Conservation (phyloP, 768 basidiomycete genomes). For the Pisolithus microcarpus region DNA sequence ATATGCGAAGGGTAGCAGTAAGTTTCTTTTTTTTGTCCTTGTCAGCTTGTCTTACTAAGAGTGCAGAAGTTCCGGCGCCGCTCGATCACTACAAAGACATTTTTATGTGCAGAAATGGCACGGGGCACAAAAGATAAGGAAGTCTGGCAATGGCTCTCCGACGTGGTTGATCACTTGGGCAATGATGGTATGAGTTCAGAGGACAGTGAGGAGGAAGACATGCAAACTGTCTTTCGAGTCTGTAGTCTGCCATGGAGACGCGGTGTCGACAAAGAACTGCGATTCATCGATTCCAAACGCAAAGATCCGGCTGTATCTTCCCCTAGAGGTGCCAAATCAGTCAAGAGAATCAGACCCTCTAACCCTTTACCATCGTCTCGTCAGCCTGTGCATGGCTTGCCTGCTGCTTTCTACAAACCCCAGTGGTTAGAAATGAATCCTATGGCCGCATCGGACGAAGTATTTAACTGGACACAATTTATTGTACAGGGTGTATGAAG, state of each 20-base stretch:
- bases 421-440: too few relatives aligned
- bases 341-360: neutral
- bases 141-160: neutral
- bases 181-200: conserved; percentile 6
- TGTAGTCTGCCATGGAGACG: neutral
- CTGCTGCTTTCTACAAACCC: neutral
- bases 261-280: conserved; percentile 3
- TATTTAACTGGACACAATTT: too few relatives aligned
- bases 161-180: neutral
- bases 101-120: neutral
- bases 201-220: conserved; percentile 4
- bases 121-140: neutral
- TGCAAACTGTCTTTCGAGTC: neutral
- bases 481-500: too few relatives aligned
- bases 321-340: conserved; percentile 1
- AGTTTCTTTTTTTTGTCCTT: neutral
- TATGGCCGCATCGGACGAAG: too few relatives aligned
- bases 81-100: neutral
- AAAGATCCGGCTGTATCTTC: neutral
- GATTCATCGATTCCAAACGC: conserved; percentile 1
- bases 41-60: neutral
- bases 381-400: neutral
- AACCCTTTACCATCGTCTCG: neutral
- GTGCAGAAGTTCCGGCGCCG: neutral
- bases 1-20: neutral